Conservation (phyloP, 75 land plant species). For the Sequoia sempervirens region DNA sequence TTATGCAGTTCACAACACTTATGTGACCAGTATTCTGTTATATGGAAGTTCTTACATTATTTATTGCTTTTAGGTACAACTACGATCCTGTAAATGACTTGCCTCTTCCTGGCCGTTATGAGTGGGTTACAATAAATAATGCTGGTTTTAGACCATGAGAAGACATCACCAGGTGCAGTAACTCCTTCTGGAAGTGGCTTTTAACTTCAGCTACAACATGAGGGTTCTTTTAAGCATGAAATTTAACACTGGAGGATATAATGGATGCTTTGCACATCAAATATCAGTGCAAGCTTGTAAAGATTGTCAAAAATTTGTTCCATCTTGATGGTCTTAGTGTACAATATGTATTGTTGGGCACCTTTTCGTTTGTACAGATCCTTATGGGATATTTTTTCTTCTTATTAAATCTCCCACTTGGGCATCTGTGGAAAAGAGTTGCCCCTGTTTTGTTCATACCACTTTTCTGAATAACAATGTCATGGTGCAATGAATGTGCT, state of each 20-base stretch:
- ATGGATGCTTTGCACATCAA: neutral
- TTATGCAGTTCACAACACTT: neutral
- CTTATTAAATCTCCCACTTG: neutral
- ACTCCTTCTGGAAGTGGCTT: neutral
- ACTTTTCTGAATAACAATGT: neutral
- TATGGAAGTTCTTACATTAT: neutral
- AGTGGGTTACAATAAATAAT: constrained; percentile 26
- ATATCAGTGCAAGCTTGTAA: neutral
- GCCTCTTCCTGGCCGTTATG: constrained; percentile 53
- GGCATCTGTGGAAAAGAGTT: neutral
- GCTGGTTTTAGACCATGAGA: constrained; percentile 4
- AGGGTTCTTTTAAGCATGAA: neutral
- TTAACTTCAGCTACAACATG: neutral
- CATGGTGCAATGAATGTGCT: neutral
- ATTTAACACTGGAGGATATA: neutral
- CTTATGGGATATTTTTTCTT: constrained; percentile 1
- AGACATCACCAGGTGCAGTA: neutral
- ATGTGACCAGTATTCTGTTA: neutral
- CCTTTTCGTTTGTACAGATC: neutral
- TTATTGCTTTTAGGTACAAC: constrained; percentile 45
- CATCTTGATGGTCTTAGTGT: neutral
- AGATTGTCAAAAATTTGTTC: neutral
- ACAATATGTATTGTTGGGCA: neutral
- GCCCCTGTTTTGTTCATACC: neutral
- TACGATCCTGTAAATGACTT: constrained; percentile 45